Base-by-base conservation (phyloP, 208 protist genomes). In the Acanthamoeba culbertsoni region DNA sequence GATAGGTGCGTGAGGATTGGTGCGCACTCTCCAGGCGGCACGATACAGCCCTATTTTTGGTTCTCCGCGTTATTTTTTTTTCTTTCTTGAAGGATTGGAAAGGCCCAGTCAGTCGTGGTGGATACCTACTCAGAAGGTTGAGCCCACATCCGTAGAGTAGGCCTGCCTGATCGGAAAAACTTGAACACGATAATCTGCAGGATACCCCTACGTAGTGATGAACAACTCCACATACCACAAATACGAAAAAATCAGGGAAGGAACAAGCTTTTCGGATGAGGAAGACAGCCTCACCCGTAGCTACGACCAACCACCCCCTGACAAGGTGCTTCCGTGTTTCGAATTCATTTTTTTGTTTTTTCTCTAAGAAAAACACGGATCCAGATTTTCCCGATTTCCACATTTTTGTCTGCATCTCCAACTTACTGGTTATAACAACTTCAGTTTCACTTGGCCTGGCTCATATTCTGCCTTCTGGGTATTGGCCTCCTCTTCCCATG, bases 401-500 rank as follows among this genome's bases (percentile, higher is more conserved):
- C 8, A 4, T 37, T 75, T 75, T 43, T 43, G 33, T 59, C n/a
- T 59, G 20, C 51, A 59, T 59, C 2, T 59, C 51, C n/a, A 8
- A 7, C 51, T 23, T 26, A 59, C 51, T 23, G 1, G 51, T 23
- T 0, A n/a, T 55, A 8, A 23, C 55, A 59, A 14, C 53, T 0
- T 1, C 63, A 95, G 73, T 93, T 43, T 79, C 55, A 77, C 37
- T 37, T 94, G 46, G 91, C 86, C 28, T 95, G 86, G 82, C 28
- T 93, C 33, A 93, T 82, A 65, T 95, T 94, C 68, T 93, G 20
- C 28, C 42, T 94, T 31, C 46, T 95, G 46, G 94, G 94, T 40
- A 45, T 95, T 31, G 94, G 92, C 10, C 71, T 93, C 20, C 62
- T 95, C 16, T 93, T 94, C 7, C 91, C 92, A 48, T 95, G 91